These are phyloP conservation scores for Choanephora cucurbitarum DNA, from an alignment of 371 early-diverging fungal genomes.

Conservation along the genomic window DNA sequence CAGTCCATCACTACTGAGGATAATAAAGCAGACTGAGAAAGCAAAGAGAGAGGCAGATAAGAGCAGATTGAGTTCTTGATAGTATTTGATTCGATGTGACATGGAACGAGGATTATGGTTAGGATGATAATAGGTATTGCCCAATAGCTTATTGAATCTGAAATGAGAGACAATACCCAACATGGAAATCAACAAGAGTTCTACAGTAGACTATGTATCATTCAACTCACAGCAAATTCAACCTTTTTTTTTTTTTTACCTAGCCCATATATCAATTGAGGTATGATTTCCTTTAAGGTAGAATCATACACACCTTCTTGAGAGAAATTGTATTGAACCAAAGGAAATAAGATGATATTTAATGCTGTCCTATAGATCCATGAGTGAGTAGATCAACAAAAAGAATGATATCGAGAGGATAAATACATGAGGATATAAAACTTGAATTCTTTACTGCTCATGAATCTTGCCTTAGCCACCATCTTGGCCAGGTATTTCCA, in stretches of 20 bases:
- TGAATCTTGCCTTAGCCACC: conserved; percentile 48
- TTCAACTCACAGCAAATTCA: too few relatives aligned
- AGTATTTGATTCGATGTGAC: conserved; percentile 42
- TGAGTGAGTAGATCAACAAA: not conserved
- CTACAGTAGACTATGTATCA: conserved; percentile 11
- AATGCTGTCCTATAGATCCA: conserved; percentile 31
- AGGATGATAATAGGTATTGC: conserved; percentile 19
- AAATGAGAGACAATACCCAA: conserved; percentile 50
- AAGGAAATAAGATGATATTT: conserved; percentile 41
- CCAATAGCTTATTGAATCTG: conserved; percentile 42
- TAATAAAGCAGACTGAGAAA: conserved; percentile 32
- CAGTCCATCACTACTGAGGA: conserved; percentile 46
- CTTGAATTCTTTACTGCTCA: conserved; percentile 54
- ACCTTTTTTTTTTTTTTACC: conserved; percentile 30
- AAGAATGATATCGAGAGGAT: not conserved
- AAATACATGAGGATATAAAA: conserved; percentile 49
- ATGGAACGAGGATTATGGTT: conserved; percentile 31
- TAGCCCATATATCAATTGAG: conserved; percentile 46
- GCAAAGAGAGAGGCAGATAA: conserved; percentile 36
- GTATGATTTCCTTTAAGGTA: conserved; percentile 52
- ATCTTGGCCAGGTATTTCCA: conserved; percentile 58
- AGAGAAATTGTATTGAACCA: conserved; percentile 48
- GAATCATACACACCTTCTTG: conserved; percentile 32
- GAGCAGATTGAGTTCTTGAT: conserved; percentile 48
- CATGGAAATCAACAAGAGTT: conserved; percentile 36